These are phyloP conservation scores for Xylaria cubensis DNA, from an alignment of 495 filamentous ascomycete species.

Conservation along the genomic window DNA sequence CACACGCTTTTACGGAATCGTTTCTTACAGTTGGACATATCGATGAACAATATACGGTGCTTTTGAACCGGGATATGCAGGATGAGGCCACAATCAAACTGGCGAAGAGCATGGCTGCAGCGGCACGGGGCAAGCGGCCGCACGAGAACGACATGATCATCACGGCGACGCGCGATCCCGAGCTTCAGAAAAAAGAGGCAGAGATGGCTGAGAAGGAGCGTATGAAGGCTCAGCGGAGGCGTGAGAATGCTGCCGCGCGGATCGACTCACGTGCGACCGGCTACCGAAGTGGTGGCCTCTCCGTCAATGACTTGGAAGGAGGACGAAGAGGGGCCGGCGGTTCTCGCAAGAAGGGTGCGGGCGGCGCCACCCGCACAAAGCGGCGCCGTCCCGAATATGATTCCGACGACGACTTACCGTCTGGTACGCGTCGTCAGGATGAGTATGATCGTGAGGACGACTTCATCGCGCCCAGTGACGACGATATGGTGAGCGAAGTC, in stretches of 20 bases:
- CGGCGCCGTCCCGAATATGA: constrained; percentile 59
- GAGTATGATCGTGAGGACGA: constrained; percentile 85
- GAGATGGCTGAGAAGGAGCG: constrained; percentile 77
- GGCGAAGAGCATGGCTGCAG: constrained; percentile 71
- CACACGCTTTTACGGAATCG: constrained; percentile 69
- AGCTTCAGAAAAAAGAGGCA: constrained; percentile 76
- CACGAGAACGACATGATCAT: constrained; percentile 59
- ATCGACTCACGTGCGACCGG: constrained; percentile 60
- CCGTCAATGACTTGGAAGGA: constrained; percentile 76
- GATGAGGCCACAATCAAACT: constrained; percentile 81
- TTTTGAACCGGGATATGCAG: constrained; percentile 70
- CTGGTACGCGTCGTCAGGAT: constrained; percentile 70
- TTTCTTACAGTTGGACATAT: constrained; percentile 81
- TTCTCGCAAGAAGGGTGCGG: constrained; percentile 52
- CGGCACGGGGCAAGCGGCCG: constrained; percentile 50
- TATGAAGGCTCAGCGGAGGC: constrained; percentile 68
- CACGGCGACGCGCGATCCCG: constrained; percentile 77
- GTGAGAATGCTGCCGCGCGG: constrained; percentile 71
- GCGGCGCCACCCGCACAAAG: constrained; percentile 50
- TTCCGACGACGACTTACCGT: constrained; percentile 69
- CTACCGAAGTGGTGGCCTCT: constrained; percentile 66
- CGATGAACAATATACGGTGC: constrained; percentile 75
- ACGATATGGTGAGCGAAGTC: constrained; percentile 63
- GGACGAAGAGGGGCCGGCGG: constrained; percentile 45
- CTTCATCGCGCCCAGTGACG: constrained; percentile 78